Evolutionary conservation across 495 filamentous ascomycete genomes (phyloP).

Genomic region (Penicillium parvum): DNA sequence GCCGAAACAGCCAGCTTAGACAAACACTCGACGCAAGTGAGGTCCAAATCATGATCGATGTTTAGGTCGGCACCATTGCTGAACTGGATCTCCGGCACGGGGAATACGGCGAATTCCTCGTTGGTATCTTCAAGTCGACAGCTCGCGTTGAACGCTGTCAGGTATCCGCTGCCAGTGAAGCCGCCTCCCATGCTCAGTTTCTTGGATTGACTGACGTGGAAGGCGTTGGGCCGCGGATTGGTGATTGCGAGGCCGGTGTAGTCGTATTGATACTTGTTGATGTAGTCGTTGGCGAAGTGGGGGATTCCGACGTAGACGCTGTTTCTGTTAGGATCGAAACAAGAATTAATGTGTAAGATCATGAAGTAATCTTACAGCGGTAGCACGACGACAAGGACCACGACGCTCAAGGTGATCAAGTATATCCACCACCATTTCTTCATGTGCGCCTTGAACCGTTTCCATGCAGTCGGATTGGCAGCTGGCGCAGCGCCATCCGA

Average conservation of each 20-base stretch:
- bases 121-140: conserved; percentile 12
- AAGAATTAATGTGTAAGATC: neutral
- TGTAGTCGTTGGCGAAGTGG: conserved; percentile 25
- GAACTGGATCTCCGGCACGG: conserved; percentile 21
- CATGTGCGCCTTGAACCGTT: conserved; percentile 26
- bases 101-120: conserved; percentile 20
- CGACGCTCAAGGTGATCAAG: conserved; percentile 15
- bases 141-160: conserved; percentile 25
- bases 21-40: conserved; percentile 28
- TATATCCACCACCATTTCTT: conserved; percentile 33
- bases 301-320: conserved; percentile 31
- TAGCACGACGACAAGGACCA: conserved; percentile 21
- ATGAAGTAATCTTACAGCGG: conserved; percentile 18
- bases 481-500: neutral
- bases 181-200: conserved; percentile 18
- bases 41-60: conserved; percentile 26
- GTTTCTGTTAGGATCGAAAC: neutral
- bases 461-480: conserved; percentile 21
- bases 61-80: conserved; percentile 10
- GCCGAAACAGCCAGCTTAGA: conserved; percentile 19
- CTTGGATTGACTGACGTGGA: conserved; percentile 17
- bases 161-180: conserved; percentile 25
- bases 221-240: conserved; percentile 13
- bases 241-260: conserved; percentile 22
- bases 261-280: conserved; percentile 27